phyloP scores from a whole-genome alignment of 2,329 filamentous ascomycete species.

The Aureobasidium sp. region DNA sequence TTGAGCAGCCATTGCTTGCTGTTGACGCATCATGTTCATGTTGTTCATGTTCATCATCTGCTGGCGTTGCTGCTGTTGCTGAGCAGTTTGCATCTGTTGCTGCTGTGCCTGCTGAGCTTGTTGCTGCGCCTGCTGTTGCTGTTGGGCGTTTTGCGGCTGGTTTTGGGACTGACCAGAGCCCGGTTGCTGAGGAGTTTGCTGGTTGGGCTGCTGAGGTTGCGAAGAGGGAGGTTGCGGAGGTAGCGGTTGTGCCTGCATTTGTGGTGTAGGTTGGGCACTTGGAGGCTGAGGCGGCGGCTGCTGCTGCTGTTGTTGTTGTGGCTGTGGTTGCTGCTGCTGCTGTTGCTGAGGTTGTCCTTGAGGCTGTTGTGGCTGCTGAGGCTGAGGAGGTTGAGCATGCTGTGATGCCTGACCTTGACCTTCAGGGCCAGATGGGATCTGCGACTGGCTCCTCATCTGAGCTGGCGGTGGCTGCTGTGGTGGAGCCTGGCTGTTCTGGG shows the following conservation, averaged over 20 bases:
- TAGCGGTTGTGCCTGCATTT: constrained; percentile 19
- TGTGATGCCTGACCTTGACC: constrained; percentile 26
- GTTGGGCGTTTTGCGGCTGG: constrained; percentile 40
- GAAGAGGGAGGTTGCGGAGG: constrained; percentile 18
- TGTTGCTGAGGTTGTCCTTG: constrained; percentile 9
- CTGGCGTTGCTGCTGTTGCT: constrained; percentile 29
- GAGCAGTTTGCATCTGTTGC: constrained; percentile 20
- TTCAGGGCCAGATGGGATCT: constrained; percentile 23
- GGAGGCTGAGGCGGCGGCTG: constrained; percentile 21
- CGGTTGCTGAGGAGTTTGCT: constrained; percentile 37
- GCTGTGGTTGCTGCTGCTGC: constrained; percentile 14
- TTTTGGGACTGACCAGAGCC: constrained; percentile 25
- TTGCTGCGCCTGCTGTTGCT: constrained; percentile 31
- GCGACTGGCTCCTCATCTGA: constrained; percentile 36
- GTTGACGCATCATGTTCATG: constrained; percentile 21
- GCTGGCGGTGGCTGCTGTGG: constrained; percentile 28
- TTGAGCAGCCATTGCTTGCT: constrained; percentile 15
- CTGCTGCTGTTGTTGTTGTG: constrained; percentile 12
- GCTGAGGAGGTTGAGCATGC: constrained; percentile 33
- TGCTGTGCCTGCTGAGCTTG: constrained; percentile 17
- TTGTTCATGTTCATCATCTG: constrained; percentile 12
- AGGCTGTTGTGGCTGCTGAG: constrained; percentile 20
- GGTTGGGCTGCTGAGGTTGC: constrained; percentile 24
- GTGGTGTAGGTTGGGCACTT: constrained; percentile 12
- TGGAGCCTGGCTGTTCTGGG: constrained; percentile 32